These are phyloP conservation scores for Fusarium miscanthi DNA, from an alignment of 2,329 filamentous ascomycete genomes.

Conservation along the genomic window DNA sequence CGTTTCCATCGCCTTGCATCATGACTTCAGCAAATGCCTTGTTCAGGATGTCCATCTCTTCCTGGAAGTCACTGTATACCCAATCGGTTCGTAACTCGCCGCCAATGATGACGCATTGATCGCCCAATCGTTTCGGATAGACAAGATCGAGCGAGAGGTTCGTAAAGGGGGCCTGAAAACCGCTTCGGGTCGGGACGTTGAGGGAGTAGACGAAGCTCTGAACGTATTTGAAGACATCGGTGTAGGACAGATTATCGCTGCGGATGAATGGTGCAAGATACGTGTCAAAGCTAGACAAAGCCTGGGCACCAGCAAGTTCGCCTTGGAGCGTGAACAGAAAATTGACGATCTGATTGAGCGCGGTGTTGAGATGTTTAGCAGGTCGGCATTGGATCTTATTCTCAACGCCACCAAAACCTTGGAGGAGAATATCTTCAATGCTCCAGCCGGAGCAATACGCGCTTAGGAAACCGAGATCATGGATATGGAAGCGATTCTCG, in stretches of 20 bases:
- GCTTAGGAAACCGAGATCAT: constrained; percentile 40
- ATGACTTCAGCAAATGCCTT: constrained; percentile 43
- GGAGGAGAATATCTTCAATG: constrained; percentile 39
- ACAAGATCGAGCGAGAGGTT: constrained; percentile 39
- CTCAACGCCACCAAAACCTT: constrained; percentile 40
- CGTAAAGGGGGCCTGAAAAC: constrained; percentile 42
- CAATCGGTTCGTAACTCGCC: constrained; percentile 30
- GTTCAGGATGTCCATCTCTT: constrained; percentile 43
- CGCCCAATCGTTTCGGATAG: constrained; percentile 28
- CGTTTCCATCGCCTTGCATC: constrained; percentile 42
- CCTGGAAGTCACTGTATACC: constrained; percentile 39
- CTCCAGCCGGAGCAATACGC: constrained; percentile 44
- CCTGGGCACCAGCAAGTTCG: constrained; percentile 39
- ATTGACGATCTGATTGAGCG: constrained; percentile 42
- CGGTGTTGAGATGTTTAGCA: constrained; percentile 40
- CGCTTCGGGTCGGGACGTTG: constrained; percentile 42
- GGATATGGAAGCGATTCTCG: constrained; percentile 42
- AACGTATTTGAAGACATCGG: constrained; percentile 40
- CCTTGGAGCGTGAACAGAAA: constrained; percentile 41
- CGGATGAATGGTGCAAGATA: constrained; percentile 41
- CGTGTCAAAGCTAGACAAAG: constrained; percentile 39
- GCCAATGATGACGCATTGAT: constrained; percentile 35
- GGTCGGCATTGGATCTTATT: constrained; percentile 44
- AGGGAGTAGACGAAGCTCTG: constrained; percentile 44
- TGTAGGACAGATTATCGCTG: constrained; percentile 28